Conservation (phyloP, 805 yeast genomes). For the Saccharomycopsis javanensis region DNA sequence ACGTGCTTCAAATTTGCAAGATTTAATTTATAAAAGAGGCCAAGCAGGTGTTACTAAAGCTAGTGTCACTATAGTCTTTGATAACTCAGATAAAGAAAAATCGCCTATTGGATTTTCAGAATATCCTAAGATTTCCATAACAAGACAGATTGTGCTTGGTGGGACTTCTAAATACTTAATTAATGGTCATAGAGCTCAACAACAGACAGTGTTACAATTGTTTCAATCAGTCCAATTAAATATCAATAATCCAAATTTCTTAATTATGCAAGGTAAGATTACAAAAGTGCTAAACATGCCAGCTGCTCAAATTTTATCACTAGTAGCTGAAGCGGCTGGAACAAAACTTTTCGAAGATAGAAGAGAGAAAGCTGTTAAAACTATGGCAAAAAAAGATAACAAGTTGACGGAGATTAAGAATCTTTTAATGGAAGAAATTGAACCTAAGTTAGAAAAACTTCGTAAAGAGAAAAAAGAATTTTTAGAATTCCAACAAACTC, state of each 20-base stretch:
- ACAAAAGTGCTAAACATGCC: conserved; percentile 96
- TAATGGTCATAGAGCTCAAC: conserved; percentile 95
- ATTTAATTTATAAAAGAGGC: conserved; percentile 90
- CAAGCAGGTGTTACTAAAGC: conserved; percentile 98
- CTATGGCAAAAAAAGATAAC: conserved; percentile 84
- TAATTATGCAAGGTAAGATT: conserved; percentile 98
- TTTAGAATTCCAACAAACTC: conserved; percentile 78
- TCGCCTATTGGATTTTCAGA: conserved; percentile 86
- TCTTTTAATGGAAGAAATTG: conserved; percentile 76
- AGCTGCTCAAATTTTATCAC: conserved; percentile 77
- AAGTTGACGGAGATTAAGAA: conserved; percentile 70
- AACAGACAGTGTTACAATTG: conserved; percentile 77
- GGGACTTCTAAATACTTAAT: conserved; percentile 87
- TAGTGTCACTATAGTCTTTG: conserved; percentile 90
- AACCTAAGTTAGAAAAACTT: conserved; percentile 77
- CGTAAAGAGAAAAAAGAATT: conserved; percentile 74
- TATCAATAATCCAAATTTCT: conserved; percentile 92
- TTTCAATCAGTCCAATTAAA: conserved; percentile 94
- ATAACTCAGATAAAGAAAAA: conserved; percentile 63
- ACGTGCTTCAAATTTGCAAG: conserved; percentile 87
- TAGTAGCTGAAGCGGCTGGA: conserved; percentile 98
- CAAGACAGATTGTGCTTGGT: conserved; percentile 84
- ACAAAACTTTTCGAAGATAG: conserved; percentile 92
- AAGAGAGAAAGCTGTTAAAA: conserved; percentile 81
- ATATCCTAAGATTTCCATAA: conserved; percentile 71